Percentiles rank a stretch among this genome's conserved stretches.
phyloP scores from a whole-genome alignment of 805 yeast genomes.

The Crinitomyces ghanaensis region DNA sequence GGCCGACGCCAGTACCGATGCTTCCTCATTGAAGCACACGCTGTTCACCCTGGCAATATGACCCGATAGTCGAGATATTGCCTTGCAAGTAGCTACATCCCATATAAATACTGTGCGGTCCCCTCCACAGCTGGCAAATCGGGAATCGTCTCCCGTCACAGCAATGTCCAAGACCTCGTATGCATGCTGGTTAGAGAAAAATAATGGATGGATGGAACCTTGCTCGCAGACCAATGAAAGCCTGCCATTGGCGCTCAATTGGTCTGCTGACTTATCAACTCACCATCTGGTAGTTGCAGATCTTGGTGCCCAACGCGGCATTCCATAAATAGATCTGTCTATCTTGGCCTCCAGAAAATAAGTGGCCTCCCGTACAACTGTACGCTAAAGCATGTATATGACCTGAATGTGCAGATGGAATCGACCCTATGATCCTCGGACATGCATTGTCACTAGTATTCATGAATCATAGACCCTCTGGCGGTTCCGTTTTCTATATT shows the following conservation, averaged over 20 bases:
- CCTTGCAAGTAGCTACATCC: constrained; percentile 21
- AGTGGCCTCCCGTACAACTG: constrained; percentile 19
- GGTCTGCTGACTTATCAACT: too few relatives aligned
- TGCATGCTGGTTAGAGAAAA: too few relatives aligned
- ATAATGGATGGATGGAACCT: too few relatives aligned
- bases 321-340: constrained; percentile 20
- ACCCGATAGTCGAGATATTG: constrained; percentile 18
- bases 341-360: constrained; percentile 24
- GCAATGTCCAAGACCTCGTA: constrained; percentile 23
- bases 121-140: constrained; percentile 25
- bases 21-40: constrained; percentile 18
- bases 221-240: too few relatives aligned
- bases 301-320: constrained; percentile 13
- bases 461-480: too few relatives aligned
- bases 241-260: too few relatives aligned
- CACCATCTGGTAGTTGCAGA: constrained; percentile 15
- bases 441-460: too few relatives aligned
- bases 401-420: constrained; percentile 14
- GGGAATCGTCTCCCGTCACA: constrained; percentile 17
- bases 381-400: constrained; percentile 20
- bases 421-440: too few relatives aligned
- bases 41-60: constrained; percentile 21
- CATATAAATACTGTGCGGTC: constrained; percentile 23
- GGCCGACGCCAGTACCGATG: constrained; percentile 21
- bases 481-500: too few relatives aligned